Conservation (phyloP, 1,139 yeast genomes). For the Protomyces gravidus region DNA sequence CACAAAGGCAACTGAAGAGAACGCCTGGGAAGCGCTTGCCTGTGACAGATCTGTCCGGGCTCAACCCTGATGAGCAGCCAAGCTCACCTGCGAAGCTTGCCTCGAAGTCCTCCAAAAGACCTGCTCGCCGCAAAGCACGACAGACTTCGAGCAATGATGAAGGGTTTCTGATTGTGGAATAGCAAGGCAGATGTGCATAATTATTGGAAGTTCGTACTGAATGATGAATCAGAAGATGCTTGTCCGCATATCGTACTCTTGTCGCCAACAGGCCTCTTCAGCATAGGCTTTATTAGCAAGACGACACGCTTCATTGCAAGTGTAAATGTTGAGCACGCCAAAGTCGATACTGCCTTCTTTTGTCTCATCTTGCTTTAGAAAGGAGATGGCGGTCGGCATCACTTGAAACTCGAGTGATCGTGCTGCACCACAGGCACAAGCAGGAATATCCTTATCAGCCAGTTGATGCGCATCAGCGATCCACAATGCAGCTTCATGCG, state of each 20-base stretch:
- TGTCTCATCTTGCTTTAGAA: slow-evolving; percentile 25
- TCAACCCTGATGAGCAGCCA: neutral
- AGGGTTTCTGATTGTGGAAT: too few species aligned
- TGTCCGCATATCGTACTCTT: slow-evolving; percentile 26
- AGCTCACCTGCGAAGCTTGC: too few species aligned
- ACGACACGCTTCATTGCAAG: slow-evolving; percentile 27
- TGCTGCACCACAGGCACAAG: slow-evolving; percentile 23
- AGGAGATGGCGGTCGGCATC: slow-evolving; percentile 28
- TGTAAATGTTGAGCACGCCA: slow-evolving; percentile 29
- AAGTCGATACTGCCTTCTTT: slow-evolving; percentile 24
- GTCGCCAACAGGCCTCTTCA: slow-evolving; percentile 16
- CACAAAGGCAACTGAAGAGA: neutral
- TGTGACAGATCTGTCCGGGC: neutral
- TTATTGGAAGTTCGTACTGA: too few species aligned
- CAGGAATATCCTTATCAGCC: slow-evolving; percentile 26
- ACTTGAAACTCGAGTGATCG: slow-evolving; percentile 28
- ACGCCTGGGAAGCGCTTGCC: neutral
- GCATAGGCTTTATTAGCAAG: slow-evolving; percentile 18
- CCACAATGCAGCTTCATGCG: slow-evolving; percentile 25
- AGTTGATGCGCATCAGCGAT: slow-evolving; percentile 24
- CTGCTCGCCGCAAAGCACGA: neutral
- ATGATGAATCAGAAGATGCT: slow-evolving; percentile 26
- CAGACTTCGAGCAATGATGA: too few species aligned
- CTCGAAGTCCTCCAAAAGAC: neutral
- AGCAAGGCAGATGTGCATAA: too few species aligned